Base-by-base conservation (phyloP, 164 flowering plant genomes). In the Aristolochia californica region DNA sequence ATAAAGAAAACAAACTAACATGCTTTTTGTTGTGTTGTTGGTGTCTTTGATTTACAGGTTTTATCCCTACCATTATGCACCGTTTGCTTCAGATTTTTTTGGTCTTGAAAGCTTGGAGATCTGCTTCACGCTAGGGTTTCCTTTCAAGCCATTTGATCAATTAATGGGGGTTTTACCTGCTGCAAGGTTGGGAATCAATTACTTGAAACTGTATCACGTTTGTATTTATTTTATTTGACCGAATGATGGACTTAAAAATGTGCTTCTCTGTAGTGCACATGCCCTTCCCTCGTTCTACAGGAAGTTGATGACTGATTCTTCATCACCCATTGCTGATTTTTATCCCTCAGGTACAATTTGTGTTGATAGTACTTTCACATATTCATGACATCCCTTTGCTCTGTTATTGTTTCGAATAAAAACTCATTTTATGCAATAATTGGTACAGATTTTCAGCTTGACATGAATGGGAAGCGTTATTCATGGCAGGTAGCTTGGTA, bases 11-110 rank as follows among this genome's bases (percentile, higher is more conserved):
- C n/a, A 18, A 18, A 21, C 20, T 51, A 13, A 5, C 4, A n/a
- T 51, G 54, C 7, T 22, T n/a, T 18, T 51, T 13, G 24, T 51
- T 13, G 25, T 49, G n/a, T 27, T n/a, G 10, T 56, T 5, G 20
- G 13, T 18, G 48, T 16, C 14, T 64, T 47, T 16, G 23, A 62
- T 15, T 17, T 40, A 26, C 76, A 83, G 85, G 88, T 83, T 74
- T 66, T 83, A 83, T 66, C 89, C 88, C 13, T 83, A 74, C 50
- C 84, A 83, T 68, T 81, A 81, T 71, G 83, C 82, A 47, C 88
- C 89, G 53, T 81, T 81, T 75, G 85, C 84, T 25, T 81, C 86
- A 20, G 89, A 83, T 62, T 69, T 83, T 60, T 43, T 50, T 45
- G 78, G 67, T 56, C 72, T 81, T 44, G 73, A 53, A 48, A 63